Conservation (phyloP, 2,329 filamentous ascomycete genomes). For the Curvularia lunata region DNA sequence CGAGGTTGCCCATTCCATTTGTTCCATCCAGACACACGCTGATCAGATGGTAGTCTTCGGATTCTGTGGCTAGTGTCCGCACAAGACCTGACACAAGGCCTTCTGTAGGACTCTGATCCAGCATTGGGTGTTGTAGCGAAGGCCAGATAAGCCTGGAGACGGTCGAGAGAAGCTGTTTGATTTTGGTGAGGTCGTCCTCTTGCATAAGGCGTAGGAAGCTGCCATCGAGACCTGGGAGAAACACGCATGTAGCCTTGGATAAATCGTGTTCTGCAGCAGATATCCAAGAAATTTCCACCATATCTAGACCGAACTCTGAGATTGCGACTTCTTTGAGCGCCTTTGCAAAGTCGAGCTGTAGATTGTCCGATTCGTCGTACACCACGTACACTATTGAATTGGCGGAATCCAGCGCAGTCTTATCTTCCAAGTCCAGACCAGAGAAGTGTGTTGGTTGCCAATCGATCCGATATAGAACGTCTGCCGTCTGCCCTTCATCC, state of each 20-base stretch:
- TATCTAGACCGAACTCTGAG: neutral
- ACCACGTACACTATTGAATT: conserved; percentile 5
- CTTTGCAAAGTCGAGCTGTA: conserved; percentile 8
- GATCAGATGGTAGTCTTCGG: conserved; percentile 16
- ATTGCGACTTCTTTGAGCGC: neutral
- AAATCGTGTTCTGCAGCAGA: conserved; percentile 3
- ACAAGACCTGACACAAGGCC: conserved; percentile 19
- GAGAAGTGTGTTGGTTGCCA: conserved; percentile 12
- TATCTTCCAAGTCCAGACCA: neutral
- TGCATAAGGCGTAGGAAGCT: conserved; percentile 14
- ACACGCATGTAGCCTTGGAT: conserved; percentile 10
- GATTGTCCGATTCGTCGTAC: conserved; percentile 9
- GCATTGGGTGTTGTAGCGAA: neutral
- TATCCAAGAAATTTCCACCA: conserved; percentile 9
- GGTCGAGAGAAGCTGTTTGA: conserved; percentile 11
- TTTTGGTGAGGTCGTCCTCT: conserved; percentile 9
- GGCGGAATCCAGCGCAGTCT: neutral
- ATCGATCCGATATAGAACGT: conserved; percentile 14
- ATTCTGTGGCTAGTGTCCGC: conserved; percentile 20
- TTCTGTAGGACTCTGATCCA: conserved; percentile 9
- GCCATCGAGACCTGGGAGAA: conserved; percentile 14
- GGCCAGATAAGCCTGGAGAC: conserved; percentile 14
- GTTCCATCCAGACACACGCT: conserved; percentile 12
- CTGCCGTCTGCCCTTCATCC: neutral
- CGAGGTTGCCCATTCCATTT: neutral